Percentiles rank a stretch among this genome's conserved stretches.
Evolutionary conservation across 805 yeast species (phyloP).

Genomic region (Yarrowia sp.): DNA sequence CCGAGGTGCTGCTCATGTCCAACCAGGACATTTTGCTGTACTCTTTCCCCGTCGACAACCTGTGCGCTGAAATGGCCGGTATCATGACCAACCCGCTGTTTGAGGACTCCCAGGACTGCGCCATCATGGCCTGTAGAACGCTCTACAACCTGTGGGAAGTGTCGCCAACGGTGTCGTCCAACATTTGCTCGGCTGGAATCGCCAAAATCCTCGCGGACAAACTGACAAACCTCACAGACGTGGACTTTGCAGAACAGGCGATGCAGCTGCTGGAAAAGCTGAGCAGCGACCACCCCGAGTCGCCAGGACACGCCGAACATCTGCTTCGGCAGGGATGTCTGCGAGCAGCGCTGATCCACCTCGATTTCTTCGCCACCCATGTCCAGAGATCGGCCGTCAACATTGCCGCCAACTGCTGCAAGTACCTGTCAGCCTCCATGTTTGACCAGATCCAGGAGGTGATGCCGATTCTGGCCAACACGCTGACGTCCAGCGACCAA

Average conservation of each 20-base stretch:
- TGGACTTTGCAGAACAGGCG: slow-evolving; percentile 92
- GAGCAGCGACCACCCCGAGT: slow-evolving; percentile 44
- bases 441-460: slow-evolving; percentile 58
- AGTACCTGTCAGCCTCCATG: slow-evolving; percentile 37
- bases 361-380: slow-evolving; percentile 89
- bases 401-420: slow-evolving; percentile 48
- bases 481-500: slow-evolving; percentile 61
- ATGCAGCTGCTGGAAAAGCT: slow-evolving; percentile 56
- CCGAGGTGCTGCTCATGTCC: slow-evolving; percentile 49
- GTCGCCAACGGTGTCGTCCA: slow-evolving; percentile 65
- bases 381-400: slow-evolving; percentile 82
- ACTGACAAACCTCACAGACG: slow-evolving; percentile 75
- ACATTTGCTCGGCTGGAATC: slow-evolving; percentile 69
- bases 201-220: slow-evolving; percentile 70
- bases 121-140: slow-evolving; percentile 82
- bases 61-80: slow-evolving; percentile 62
- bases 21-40: slow-evolving; percentile 47
- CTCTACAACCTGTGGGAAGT: slow-evolving; percentile 81
- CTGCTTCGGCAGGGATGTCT: slow-evolving; percentile 65
- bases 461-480: slow-evolving; percentile 64
- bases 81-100: slow-evolving; percentile 65
- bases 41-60: slow-evolving; percentile 61
- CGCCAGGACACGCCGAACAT: slow-evolving; percentile 44
- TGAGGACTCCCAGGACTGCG: slow-evolving; percentile 76
- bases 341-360: slow-evolving; percentile 67